Evolutionary conservation across 2,329 filamentous ascomycete species (phyloP).

Genomic region (Fusarium tanahbumbuense): DNA sequence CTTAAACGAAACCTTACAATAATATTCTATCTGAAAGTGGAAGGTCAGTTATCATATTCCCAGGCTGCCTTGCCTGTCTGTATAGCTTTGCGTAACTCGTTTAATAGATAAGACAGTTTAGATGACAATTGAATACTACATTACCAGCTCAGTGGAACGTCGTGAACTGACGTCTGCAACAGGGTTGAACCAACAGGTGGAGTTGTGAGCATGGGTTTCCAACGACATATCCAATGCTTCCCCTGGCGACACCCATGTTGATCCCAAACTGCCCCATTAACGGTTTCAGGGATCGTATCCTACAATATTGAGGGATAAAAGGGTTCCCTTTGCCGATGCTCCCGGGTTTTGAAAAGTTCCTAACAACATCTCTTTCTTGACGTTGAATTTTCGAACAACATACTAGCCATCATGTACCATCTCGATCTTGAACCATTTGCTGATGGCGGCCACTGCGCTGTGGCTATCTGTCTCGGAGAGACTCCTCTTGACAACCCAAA

Average conservation of each 20-base stretch:
- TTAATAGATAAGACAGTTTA: background rate
- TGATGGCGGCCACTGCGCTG: background rate
- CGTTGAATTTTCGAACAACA: fast-evolving
- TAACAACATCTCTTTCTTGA: background rate
- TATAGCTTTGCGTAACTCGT: background rate
- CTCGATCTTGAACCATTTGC: background rate
- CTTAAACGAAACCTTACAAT: background rate
- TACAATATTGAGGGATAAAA: background rate
- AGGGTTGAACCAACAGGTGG: background rate
- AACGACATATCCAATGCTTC: background rate
- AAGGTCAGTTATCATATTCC: no score
- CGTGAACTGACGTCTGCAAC: background rate
- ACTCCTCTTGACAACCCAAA: background rate
- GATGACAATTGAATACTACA: background rate
- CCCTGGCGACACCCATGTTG: background rate
- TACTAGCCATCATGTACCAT: background rate
- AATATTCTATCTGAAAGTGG: fast-evolving
- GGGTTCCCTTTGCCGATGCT: background rate
- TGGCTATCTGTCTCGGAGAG: constrained; percentile 6
- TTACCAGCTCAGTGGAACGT: background rate
- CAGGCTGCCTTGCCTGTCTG: no score
- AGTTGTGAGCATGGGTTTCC: background rate
- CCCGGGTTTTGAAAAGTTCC: fast-evolving
- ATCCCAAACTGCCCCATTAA: background rate
- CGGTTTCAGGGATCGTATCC: background rate